These are phyloP conservation scores for Venturia asperata DNA, from an alignment of 2,329 filamentous ascomycete species.

Conservation along the genomic window DNA sequence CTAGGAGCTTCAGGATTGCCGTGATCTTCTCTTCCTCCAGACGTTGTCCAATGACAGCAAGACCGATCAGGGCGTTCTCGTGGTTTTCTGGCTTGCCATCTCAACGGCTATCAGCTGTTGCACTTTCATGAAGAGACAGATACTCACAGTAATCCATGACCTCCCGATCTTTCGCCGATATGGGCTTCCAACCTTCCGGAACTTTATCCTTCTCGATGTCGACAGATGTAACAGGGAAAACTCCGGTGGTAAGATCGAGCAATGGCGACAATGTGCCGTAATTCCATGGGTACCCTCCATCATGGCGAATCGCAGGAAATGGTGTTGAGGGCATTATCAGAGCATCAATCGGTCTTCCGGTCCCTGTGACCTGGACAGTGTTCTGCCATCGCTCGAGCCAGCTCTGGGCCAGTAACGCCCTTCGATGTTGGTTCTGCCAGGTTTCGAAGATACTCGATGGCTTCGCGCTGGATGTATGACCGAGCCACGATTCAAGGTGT, in stretches of 20 bases:
- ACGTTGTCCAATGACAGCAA: constrained; percentile 24
- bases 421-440: constrained; percentile 24
- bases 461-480: constrained; percentile 20
- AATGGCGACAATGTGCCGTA: constrained; percentile 13
- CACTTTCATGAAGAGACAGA: neutral
- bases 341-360: constrained; percentile 20
- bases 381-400: constrained; percentile 26
- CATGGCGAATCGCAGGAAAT: constrained; percentile 16
- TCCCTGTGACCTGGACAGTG: constrained; percentile 18
- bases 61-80: constrained; percentile 25
- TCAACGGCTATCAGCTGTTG: neutral
- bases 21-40: constrained; percentile 27
- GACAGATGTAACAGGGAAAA: constrained; percentile 25
- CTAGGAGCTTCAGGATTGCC: constrained; percentile 22
- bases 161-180: constrained; percentile 16
- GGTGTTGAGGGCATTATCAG: constrained; percentile 19
- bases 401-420: constrained; percentile 22
- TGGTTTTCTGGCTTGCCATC: constrained; percentile 25
- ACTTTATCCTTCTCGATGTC: constrained; percentile 24
- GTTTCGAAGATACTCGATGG: constrained; percentile 4
- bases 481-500: constrained; percentile 23
- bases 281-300: constrained; percentile 18
- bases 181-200: constrained; percentile 22
- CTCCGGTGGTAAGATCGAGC: constrained; percentile 24
- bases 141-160: constrained; percentile 16